Evolutionary conservation across 106 monocot genomes (phyloP).

Genomic region (Dendrobium officinale): DNA sequence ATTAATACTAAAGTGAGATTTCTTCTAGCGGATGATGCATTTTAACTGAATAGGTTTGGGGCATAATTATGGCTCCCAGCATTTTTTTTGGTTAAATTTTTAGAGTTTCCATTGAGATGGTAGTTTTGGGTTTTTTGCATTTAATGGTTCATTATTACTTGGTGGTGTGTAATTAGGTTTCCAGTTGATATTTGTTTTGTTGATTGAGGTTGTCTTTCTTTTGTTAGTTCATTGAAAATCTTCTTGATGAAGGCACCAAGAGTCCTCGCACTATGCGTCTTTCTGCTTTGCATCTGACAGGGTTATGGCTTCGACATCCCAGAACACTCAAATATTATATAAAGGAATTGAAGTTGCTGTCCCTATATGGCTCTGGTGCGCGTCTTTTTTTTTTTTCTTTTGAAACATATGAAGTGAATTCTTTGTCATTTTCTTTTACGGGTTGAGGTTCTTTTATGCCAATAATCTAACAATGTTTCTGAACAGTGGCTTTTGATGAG

Average conservation of each 20-base stretch:
- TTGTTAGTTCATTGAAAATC: constrained; percentile 69
- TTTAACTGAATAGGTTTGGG: background rate
- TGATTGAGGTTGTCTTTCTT: background rate
- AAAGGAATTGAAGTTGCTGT: constrained; percentile 69
- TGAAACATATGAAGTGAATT: background rate
- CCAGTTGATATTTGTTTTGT: background rate
- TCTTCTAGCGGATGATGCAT: background rate
- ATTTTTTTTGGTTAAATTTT: background rate
- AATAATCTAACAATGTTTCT: background rate
- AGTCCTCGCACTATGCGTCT: constrained; percentile 91
- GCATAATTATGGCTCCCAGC: background rate
- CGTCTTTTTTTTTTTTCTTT: background rate
- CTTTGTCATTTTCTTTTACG: background rate
- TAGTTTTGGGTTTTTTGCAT: background rate
- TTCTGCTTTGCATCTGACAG: constrained; percentile 82
- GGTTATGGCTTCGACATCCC: constrained; percentile 73
- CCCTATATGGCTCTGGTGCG: constrained; percentile 89
- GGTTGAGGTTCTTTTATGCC: background rate
- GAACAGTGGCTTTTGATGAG: constrained; percentile 92
- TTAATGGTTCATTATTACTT: background rate
- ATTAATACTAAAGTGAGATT: background rate
- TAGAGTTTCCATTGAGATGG: background rate
- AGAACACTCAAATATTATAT: constrained; percentile 71
- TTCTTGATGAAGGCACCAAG: constrained; percentile 75
- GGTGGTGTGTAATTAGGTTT: background rate